Evolutionary conservation across 805 yeast genomes (phyloP), one percentile per base, ranked within the genome.

Genomic region (Candida tallmaniae): DNA sequence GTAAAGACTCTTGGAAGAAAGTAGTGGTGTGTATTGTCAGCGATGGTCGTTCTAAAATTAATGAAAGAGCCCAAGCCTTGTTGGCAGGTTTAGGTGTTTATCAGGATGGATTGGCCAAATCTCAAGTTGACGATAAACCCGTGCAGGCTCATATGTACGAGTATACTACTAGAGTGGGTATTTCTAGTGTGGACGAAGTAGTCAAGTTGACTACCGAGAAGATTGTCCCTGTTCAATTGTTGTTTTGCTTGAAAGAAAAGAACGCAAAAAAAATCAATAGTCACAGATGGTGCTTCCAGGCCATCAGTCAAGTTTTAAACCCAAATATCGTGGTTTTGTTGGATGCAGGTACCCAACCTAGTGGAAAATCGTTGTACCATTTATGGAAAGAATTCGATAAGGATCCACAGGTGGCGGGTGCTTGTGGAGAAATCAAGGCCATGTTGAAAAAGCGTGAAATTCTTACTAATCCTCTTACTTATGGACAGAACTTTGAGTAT

Each of bases 341-440:
- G 17, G 84, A 78, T 51, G 80, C 81, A 15, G 84, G 84, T 34
- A 78, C 84, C 11, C 74, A 74, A 46, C 84, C 84, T 2, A 63
- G 74, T 2, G 68, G 72, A 16, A 73, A 73, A 43, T 68, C 83
- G 4, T 58, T 78, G 37, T 69, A 73, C 39, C 70, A 76, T 41
- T 62, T 78, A 34, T 78, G 84, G 84, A 73, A 74, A 44, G 80
- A 76, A 32, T 78, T 78, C 42, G 74, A 76, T 52, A 60, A 65
- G 38, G 75, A 78, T 47, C 67, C 70, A 7, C 68, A 68, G 38
- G 78, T 78, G 18, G 84, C 83, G 4, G 84, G 84, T 17, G 83
- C 83, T 4, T 77, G 83, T 58, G 84, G 84, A n/a, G 84, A 78
- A 47, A 77, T 78, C 48, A 78, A 74, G 38, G 81, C 82, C 3